A percentile compares a stretch with the other conserved stretches of the same genome.
Evolutionary conservation across 2,329 filamentous ascomycete species (phyloP).

Genomic region (Venturia asperata): DNA sequence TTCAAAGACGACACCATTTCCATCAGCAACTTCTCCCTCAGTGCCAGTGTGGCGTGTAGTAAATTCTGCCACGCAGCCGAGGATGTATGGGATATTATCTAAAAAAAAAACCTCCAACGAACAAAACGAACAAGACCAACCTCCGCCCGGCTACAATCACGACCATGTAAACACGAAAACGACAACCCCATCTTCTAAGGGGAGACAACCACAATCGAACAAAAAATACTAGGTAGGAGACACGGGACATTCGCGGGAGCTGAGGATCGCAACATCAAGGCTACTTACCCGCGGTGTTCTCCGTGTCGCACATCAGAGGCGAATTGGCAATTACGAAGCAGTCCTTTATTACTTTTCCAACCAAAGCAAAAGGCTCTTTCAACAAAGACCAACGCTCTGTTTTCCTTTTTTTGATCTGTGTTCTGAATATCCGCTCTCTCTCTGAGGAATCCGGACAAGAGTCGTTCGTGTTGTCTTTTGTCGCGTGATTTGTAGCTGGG

Average conservation of each 20-base stretch:
- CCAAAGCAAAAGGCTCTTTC: slow-evolving; percentile 20
- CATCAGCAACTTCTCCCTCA: slow-evolving; percentile 97
- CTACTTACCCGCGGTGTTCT: slow-evolving; percentile 16
- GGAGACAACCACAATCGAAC: slow-evolving; percentile 1
- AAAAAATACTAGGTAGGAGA: slow-evolving; percentile 6
- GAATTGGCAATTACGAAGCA: slow-evolving; percentile 14
- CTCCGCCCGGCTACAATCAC: neutral
- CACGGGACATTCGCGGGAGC: slow-evolving; percentile 12
- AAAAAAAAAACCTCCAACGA: slow-evolving; percentile 25
- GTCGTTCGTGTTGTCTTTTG: neutral
- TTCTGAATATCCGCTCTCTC: neutral
- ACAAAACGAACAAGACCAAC: neutral
- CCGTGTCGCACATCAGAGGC: slow-evolving; percentile 3
- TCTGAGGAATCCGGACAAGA: neutral
- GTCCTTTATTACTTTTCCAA: slow-evolving; percentile 19
- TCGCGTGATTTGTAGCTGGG: neutral
- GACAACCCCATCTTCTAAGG: slow-evolving; percentile 8
- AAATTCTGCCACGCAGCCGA: slow-evolving; percentile 99
- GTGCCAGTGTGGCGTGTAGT: slow-evolving; percentile 96
- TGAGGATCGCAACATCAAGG: slow-evolving; percentile 19
- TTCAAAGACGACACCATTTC: slow-evolving; percentile 96
- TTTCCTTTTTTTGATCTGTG: slow-evolving; percentile 3
- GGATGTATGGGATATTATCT: slow-evolving; percentile 92
- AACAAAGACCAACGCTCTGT: slow-evolving; percentile 16
- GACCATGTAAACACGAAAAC: neutral